Percentiles rank a stretch among this genome's conserved stretches.
phyloP scores from a whole-genome alignment of 2,329 filamentous ascomycete genomes.

The Cordyceps cicadae region DNA sequence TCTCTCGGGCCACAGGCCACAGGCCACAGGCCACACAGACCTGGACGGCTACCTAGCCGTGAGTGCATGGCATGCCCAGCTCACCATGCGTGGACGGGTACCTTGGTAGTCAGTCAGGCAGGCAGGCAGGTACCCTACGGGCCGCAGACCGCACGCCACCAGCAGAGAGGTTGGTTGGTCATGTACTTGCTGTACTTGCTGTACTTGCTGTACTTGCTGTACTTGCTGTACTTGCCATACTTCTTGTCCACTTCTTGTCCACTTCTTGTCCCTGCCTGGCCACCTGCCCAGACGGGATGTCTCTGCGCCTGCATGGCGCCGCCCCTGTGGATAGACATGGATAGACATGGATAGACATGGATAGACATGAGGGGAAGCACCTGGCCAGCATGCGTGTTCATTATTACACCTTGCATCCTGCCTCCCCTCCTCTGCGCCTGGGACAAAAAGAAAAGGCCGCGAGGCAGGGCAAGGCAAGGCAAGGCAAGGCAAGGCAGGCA shows the following conservation, averaged over 20 bases:
- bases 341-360: too few species aligned
- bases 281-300: constrained; percentile 10
- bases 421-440: background rate
- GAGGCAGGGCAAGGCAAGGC: too few species aligned
- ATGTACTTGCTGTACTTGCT: background rate
- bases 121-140: too few species aligned
- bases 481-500: background rate
- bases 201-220: too few species aligned
- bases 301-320: background rate
- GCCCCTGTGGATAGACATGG: background rate
- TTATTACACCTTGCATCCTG: too few species aligned
- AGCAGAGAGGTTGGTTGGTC: too few species aligned
- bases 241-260: too few species aligned
- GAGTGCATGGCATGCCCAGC: too few species aligned
- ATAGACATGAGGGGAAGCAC: background rate
- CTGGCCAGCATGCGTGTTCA: background rate
- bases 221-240: too few species aligned
- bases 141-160: background rate
- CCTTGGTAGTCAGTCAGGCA: too few species aligned
- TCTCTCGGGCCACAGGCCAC: background rate
- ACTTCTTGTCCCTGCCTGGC: background rate
- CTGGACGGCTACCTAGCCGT: too few species aligned
- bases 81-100: background rate
- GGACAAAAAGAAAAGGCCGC: background rate
- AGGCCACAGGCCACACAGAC: too few species aligned